These are phyloP conservation scores for Agrocybe praecox DNA, from an alignment of 768 basidiomycete species.

Conservation along the genomic window DNA sequence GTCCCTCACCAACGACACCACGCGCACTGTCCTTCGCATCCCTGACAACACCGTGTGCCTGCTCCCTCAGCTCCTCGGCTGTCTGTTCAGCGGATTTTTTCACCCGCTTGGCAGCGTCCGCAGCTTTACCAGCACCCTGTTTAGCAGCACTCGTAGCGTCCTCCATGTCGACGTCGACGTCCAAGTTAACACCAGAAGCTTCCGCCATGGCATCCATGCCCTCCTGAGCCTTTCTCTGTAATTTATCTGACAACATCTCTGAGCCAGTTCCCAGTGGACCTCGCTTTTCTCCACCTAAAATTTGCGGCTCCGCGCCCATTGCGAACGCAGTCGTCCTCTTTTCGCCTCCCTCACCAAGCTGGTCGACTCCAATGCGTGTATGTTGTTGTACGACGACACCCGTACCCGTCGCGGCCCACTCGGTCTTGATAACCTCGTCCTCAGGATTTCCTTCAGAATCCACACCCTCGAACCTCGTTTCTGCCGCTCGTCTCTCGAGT, in stretches of 20 bases:
- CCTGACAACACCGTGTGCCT: conserved; percentile 25
- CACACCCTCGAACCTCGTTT: conserved; percentile 13
- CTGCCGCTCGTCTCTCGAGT: conserved; percentile 33
- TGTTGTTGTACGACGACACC: conserved; percentile 61
- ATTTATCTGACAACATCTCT: conserved; percentile 38
- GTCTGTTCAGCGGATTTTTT: conserved; percentile 14
- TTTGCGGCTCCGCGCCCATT: conserved; percentile 75
- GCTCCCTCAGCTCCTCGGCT: conserved; percentile 2
- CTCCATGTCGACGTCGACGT: conserved; percentile 15
- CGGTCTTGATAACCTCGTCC: conserved; percentile 36
- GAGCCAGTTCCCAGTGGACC: conserved; percentile 64
- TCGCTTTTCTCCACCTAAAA: conserved; percentile 65
- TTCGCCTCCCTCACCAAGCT: conserved; percentile 19
- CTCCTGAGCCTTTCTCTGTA: conserved; percentile 29
- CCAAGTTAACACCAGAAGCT: conserved; percentile 25
- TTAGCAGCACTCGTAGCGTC: not conserved
- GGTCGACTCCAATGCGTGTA: conserved; percentile 23
- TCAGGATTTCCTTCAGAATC: not conserved
- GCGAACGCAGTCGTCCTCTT: conserved; percentile 46
- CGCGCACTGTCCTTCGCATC: conserved; percentile 26
- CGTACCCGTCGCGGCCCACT: conserved; percentile 60
- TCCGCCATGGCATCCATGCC: conserved; percentile 29
- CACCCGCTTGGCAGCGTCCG: conserved; percentile 5
- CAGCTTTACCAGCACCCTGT: not conserved
- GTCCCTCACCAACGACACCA: conserved; percentile 33